Evolutionary conservation across 371 early-diverging fungal species (phyloP).

Genomic region (Capillidium heterosporum): DNA sequence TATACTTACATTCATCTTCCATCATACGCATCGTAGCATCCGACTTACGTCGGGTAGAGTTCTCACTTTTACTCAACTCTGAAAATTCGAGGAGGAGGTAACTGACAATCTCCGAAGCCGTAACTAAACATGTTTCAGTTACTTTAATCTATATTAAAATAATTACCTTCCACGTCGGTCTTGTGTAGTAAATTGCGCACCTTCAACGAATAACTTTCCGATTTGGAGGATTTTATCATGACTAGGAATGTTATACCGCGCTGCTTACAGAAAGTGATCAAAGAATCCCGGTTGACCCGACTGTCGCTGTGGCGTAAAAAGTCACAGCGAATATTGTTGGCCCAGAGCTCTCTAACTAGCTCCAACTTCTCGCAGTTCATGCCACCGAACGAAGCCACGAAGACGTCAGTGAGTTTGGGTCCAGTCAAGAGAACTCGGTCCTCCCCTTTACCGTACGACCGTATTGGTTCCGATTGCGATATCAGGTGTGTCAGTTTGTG

Average conservation of each 20-base stretch:
- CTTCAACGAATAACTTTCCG: slow-evolving; percentile 31
- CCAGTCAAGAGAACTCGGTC: slow-evolving; percentile 35
- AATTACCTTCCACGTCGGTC: slow-evolving; percentile 36
- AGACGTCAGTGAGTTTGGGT: slow-evolving; percentile 53
- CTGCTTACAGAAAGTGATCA: slow-evolving; percentile 36
- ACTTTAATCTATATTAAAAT: too few relatives aligned
- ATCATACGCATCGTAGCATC: not conserved
- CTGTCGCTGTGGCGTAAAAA: slow-evolving; percentile 51
- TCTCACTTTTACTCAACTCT: slow-evolving; percentile 42
- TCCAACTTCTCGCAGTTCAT: slow-evolving; percentile 47
- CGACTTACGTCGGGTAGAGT: not conserved
- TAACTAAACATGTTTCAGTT: too few relatives aligned
- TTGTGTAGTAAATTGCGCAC: slow-evolving; percentile 48
- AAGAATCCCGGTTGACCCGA: slow-evolving; percentile 38
- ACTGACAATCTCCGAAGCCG: slow-evolving; percentile 21
- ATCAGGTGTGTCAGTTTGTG: slow-evolving; percentile 48
- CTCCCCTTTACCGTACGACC: slow-evolving; percentile 24
- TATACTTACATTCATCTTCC: not conserved
- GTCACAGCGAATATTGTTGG: slow-evolving; percentile 47
- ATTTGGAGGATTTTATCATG: slow-evolving; percentile 20
- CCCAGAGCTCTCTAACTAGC: slow-evolving; percentile 54
- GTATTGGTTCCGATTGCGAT: slow-evolving; percentile 43
- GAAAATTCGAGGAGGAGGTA: slow-evolving; percentile 43
- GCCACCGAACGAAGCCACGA: slow-evolving; percentile 59
- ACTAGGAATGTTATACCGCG: slow-evolving; percentile 66